These are phyloP conservation scores for Paulownia fortunei DNA, from an alignment of 257 asterid genomes.

Conservation along the genomic window DNA sequence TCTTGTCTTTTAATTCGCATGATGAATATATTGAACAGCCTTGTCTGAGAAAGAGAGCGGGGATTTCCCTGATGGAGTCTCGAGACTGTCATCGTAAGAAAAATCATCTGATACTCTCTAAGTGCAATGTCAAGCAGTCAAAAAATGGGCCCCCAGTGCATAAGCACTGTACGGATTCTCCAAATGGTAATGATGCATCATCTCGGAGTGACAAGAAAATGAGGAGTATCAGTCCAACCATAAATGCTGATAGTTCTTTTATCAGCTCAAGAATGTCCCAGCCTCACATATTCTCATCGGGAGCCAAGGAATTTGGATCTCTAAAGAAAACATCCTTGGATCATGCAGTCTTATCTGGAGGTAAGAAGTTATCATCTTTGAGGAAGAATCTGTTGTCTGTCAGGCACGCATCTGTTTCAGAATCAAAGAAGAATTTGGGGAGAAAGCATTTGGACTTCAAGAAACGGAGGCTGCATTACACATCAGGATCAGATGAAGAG, in stretches of 20 bases:
- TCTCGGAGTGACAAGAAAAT: slow-evolving; percentile 32
- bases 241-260: slow-evolving; percentile 27
- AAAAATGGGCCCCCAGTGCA: slow-evolving; percentile 29
- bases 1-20: slow-evolving; percentile 25
- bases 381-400: slow-evolving; percentile 40
- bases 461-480: slow-evolving; percentile 36
- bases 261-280: slow-evolving; percentile 33
- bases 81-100: slow-evolving; percentile 31
- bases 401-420: slow-evolving; percentile 33
- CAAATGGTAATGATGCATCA: slow-evolving; percentile 22
- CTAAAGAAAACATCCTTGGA: slow-evolving; percentile 33
- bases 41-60: slow-evolving; percentile 39
- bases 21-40: slow-evolving; percentile 39
- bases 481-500: slow-evolving; percentile 43
- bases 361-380: slow-evolving; percentile 47
- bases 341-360: slow-evolving; percentile 36
- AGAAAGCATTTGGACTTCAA: slow-evolving; percentile 37
- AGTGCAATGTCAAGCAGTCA: slow-evolving; percentile 36
- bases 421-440: slow-evolving; percentile 35
- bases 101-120: slow-evolving; percentile 29
- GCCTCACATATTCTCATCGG: slow-evolving; percentile 32
- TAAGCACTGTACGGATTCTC: slow-evolving; percentile 11
- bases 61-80: slow-evolving; percentile 34
- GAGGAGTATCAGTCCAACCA: background rate
- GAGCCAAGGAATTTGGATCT: slow-evolving; percentile 40